Conservation (phyloP, 2,329 filamentous ascomycete species). For the Colletotrichum australisinense region DNA sequence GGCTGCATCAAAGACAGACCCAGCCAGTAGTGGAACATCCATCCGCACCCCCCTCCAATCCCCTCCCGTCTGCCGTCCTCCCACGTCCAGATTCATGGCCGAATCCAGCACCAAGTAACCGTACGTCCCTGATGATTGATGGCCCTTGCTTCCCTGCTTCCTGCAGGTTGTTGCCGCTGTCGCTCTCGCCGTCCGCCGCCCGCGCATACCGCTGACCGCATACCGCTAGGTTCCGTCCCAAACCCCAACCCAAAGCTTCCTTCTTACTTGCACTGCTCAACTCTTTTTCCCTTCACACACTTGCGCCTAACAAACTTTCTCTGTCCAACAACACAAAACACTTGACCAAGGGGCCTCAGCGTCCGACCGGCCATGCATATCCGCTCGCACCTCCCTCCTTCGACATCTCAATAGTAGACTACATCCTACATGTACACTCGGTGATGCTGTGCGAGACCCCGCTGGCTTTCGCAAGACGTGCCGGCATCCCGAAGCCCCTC, state of each 20-base stretch:
- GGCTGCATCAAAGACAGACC: neutral
- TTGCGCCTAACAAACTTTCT: conserved; percentile 24
- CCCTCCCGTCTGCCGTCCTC: neutral
- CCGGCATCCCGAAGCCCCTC: conserved; percentile 31
- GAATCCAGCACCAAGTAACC: neutral
- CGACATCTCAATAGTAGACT: neutral
- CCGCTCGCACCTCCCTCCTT: conserved; percentile 24
- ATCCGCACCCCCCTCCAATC: conserved; percentile 1
- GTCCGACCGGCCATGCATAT: conserved; percentile 24
- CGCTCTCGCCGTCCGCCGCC: conserved; percentile 3
- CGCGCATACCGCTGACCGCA: conserved; percentile 7
- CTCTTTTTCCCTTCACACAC: conserved; percentile 9
- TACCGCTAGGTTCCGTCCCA: conserved; percentile 14
- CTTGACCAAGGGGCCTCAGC: conserved; percentile 31
- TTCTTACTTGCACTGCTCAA: neutral
- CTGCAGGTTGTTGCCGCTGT: neutral
- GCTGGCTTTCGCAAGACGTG: conserved; percentile 30
- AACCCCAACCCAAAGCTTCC: conserved; percentile 29
- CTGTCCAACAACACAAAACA: conserved; percentile 28
- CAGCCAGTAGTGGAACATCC: neutral
- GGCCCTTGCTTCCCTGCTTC: neutral
- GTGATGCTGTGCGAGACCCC: conserved; percentile 32
- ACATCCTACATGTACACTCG: neutral
- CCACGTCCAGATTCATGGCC: neutral
- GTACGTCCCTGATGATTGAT: conserved; percentile 1